A percentile compares a stretch with the other conserved stretches of the same genome.
Conservation (phyloP, 106 monocot species). For the Narthecium ossifragum region DNA sequence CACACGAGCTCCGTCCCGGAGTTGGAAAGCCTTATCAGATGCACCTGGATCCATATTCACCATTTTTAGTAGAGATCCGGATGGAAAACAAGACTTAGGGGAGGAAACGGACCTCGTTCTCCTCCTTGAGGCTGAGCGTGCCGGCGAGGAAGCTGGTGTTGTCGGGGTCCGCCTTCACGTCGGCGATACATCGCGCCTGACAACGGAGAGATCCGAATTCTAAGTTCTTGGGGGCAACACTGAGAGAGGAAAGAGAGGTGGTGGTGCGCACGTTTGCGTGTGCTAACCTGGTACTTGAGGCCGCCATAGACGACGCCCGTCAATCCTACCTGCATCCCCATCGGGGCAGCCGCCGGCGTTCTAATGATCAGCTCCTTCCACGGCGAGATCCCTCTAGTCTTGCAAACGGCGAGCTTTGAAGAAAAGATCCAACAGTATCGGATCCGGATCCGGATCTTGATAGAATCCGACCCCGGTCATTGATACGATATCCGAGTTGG, state of each 20-base stretch:
- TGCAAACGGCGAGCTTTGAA: too few species aligned
- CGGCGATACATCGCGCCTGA: conserved; percentile 90
- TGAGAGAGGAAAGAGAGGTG: neutral
- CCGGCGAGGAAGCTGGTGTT: conserved; percentile 88
- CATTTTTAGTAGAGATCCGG: too few species aligned
- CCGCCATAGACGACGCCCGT: conserved; percentile 96
- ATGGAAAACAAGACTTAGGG: too few species aligned
- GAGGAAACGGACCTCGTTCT: conserved; percentile 59
- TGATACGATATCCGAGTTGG: too few species aligned
- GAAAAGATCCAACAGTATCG: too few species aligned
- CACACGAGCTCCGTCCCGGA: conserved; percentile 81
- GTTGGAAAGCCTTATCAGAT: conserved; percentile 76
- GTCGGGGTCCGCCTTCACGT: conserved; percentile 67
- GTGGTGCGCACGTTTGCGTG: neutral
- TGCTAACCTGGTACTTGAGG: conserved; percentile 84
- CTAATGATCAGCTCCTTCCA: too few species aligned
- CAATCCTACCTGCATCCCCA: conserved; percentile 63
- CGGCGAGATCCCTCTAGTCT: too few species aligned
- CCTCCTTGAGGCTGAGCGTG: conserved; percentile 86
- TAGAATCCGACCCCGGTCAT: too few species aligned
- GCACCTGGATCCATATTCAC: too few species aligned
- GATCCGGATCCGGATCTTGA: too few species aligned
- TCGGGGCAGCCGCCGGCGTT: too few species aligned
- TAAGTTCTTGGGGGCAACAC: conserved; percentile 2
- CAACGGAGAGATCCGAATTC: neutral